These are phyloP conservation scores for Phaeosphaeriaceae sp. DNA, from an alignment of 2,329 filamentous ascomycete species.

Conservation along the genomic window DNA sequence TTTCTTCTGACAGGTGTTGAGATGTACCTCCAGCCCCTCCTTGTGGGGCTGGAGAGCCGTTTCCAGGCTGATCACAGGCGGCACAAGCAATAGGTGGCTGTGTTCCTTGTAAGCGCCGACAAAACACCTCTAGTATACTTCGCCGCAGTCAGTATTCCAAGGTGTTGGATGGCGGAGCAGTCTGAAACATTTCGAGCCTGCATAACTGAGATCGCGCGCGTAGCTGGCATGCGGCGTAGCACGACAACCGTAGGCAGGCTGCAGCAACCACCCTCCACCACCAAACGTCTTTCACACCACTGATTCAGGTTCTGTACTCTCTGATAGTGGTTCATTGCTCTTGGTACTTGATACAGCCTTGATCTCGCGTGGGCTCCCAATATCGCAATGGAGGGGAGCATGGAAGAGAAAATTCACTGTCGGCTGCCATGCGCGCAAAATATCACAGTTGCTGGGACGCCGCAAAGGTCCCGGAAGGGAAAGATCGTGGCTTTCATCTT, in stretches of 20 bases:
- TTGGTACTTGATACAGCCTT: too few species aligned
- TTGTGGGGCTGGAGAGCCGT: too few species aligned
- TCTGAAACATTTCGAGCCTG: neutral
- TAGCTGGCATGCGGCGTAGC: neutral
- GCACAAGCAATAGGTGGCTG: neutral
- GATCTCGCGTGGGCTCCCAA: neutral
- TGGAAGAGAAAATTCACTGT: neutral
- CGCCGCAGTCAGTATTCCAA: neutral
- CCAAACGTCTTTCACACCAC: neutral
- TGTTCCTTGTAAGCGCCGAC: neutral
- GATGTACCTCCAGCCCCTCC: too few species aligned
- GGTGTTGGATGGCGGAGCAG: neutral
- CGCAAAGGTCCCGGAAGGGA: neutral
- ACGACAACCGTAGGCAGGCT: neutral
- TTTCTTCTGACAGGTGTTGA: too few species aligned
- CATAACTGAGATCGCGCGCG: neutral
- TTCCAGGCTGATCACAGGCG: too few species aligned
- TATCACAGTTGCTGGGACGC: neutral
- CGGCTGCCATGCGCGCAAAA: neutral
- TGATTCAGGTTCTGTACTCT: neutral
- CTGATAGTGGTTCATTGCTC: neutral
- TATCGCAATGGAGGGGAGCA: neutral
- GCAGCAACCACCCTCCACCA: neutral
- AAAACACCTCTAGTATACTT: neutral
- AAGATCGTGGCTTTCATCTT: neutral